Base-by-base conservation (phyloP, 208 protist species). In the Crithidia sp. region DNA sequence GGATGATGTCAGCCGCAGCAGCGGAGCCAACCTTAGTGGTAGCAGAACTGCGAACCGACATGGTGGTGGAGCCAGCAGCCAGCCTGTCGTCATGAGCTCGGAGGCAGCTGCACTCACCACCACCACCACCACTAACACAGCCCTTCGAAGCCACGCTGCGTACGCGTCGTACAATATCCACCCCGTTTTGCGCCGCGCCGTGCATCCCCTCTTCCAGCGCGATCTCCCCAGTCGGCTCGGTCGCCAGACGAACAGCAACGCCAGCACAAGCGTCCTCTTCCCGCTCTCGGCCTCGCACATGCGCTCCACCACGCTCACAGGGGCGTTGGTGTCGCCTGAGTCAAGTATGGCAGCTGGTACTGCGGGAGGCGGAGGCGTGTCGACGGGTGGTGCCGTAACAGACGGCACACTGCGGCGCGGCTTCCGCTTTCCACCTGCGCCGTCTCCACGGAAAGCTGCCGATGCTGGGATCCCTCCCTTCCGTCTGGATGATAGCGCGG, bases 131-230 rank as follows among this genome's bases (percentile, higher is more conserved):
- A 14, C 45, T 14, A 14, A 7, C 12, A 49, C 45, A 49, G 45
- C 45, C 0, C 45, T 49, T 7, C 45, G 45, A 0, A 13, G 45
- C 41, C 52, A 3, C 0, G 8, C 14, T 45, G 40, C 55, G 19
- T 63, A 63, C 19, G 41, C 55, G 5, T 37, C 67, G 14, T 79
- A 79, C 60, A 54, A 69, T n/a, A 53, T 79, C n/a, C 74, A 79
- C 61, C 60, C 49, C 6, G 74, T 84, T 39, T 12, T 77, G 19
- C 53, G 37, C 13, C 71, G 74, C 17, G 44, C 40, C 9, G 19
- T 8, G 10, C 74, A 84, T 61, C 68, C 74, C 6, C 50, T 74
- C 13, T 79, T 79, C 39, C 53, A 58, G 41, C 53, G 19, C 40
- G 52, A 67, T n/a, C 3, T 62, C 12, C 59, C 45, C 3, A 17